Evolutionary conservation across 129 eudicot species (phyloP), one percentile per base, ranked within the genome.

Genomic region (Apium graveolens): DNA sequence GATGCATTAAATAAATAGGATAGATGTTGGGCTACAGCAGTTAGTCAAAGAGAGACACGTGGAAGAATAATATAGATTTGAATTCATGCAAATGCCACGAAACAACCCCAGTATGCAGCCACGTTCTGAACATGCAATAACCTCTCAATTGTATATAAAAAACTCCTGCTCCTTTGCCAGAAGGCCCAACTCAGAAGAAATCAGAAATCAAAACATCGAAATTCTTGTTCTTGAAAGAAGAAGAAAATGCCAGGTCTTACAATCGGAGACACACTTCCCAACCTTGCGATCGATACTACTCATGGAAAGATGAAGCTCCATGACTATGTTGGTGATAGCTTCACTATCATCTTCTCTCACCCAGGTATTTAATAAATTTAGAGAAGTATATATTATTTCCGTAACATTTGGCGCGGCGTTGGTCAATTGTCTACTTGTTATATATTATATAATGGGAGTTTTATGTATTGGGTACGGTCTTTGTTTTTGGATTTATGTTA

Each of bases 291-390:
- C 0, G 91, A 93, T 3, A 93, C 96, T 46, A 93, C 97, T 37
- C 93, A 88, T 18, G 98, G 97, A 29, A 81, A 45, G 7, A 74
- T 91, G 78, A 89, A 83, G 7, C 93, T 94, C 81, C 97, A 94
- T 82, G 96, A 94, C 78, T 91, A 83, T 63, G 87, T 91, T 38
- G 91, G 31, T 35, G 83, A 91, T 75, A 21, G 82, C 73, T 93
- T 84, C 82, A 82, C 92, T 80, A 88, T 93, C 76, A 80, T 93
- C 82, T 93, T 93, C 86, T 93, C 97, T 70, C 98, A 93, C 80
- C 98, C 98, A 24, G 98, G 97, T 78, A 21, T 29, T 3, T 11
- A 26, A 13, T 7, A 29, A 10, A 10, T 42, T 41, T 42, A 42
- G 45, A 10, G 45, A 41, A 7, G 45, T n/a, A n/a, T n/a, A n/a